These are phyloP conservation scores for Nelumbo lutea DNA, from an alignment of 164 flowering plant species.

Conservation along the genomic window DNA sequence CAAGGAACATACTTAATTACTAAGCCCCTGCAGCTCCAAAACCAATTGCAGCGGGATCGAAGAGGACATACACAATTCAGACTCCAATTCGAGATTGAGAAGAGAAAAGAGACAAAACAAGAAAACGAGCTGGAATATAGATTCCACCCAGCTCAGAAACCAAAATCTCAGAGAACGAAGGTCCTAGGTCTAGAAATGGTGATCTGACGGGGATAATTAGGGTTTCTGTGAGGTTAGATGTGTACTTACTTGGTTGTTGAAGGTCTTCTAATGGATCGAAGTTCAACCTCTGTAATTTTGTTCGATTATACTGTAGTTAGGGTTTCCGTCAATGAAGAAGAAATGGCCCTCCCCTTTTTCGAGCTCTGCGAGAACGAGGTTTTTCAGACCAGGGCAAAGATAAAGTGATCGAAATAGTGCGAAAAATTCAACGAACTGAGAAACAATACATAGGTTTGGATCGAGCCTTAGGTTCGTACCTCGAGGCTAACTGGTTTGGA, in stretches of 20 bases:
- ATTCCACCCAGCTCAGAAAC: constrained; percentile 14
- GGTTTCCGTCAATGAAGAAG: constrained; percentile 24
- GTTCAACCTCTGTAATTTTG: constrained; percentile 14
- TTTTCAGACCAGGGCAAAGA: constrained; percentile 21
- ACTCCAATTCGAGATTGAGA: constrained; percentile 7
- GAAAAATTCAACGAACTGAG: constrained; percentile 55
- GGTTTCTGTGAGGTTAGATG: constrained; percentile 20
- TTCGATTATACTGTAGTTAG: constrained; percentile 16
- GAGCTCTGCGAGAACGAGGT: constrained; percentile 15
- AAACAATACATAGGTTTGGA: constrained; percentile 26
- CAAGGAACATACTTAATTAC: constrained; percentile 1
- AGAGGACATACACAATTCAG: constrained; percentile 3
- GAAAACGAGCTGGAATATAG: neutral
- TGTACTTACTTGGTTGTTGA: constrained; percentile 12
- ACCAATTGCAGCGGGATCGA: constrained; percentile 13
- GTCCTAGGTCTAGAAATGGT: neutral
- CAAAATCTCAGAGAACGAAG: constrained; percentile 11
- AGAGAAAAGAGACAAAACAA: neutral
- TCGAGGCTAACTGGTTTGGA: constrained; percentile 14
- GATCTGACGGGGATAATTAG: constrained; percentile 19
- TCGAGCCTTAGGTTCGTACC: constrained; percentile 3
- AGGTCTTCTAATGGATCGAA: constrained; percentile 15
- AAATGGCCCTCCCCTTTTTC: constrained; percentile 5
- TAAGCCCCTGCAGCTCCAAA: neutral
- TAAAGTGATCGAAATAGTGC: constrained; percentile 41